Conservation (phyloP, 257 asterid genomes). For the Petunia secreta region DNA sequence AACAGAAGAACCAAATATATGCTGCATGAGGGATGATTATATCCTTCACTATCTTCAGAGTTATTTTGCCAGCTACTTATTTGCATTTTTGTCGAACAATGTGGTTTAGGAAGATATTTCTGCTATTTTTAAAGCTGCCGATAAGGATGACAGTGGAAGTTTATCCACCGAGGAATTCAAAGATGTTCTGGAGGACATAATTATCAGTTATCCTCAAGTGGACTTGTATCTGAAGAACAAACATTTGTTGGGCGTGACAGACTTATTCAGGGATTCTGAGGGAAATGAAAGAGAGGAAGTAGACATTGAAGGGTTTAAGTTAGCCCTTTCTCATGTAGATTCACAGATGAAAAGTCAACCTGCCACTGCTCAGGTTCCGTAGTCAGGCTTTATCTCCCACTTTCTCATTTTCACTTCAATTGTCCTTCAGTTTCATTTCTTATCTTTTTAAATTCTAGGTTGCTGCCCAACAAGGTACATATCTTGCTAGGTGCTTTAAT, state of each 20-base stretch:
- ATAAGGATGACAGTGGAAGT: constrained; percentile 83
- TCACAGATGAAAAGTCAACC: constrained; percentile 89
- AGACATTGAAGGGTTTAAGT: constrained; percentile 73
- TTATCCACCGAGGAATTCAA: constrained; percentile 77
- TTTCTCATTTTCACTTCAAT: not conserved
- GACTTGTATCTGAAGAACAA: constrained; percentile 70
- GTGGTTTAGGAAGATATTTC: constrained; percentile 72
- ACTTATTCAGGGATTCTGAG: constrained; percentile 65
- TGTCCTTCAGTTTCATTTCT: not conserved
- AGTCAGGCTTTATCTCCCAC: not conserved
- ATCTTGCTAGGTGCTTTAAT: constrained; percentile 91
- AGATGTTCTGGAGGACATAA: constrained; percentile 76
- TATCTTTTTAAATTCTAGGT: constrained; percentile 49
- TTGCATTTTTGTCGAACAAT: not conserved
- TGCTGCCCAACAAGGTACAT: constrained; percentile 95
- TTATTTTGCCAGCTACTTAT: not conserved
- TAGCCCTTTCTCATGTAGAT: constrained; percentile 87
- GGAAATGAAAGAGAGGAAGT: constrained; percentile 78
- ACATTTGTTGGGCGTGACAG: constrained; percentile 54
- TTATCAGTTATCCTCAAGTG: constrained; percentile 91
- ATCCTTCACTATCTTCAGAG: not conserved
- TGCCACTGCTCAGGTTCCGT: constrained; percentile 84
- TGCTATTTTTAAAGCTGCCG: constrained; percentile 80
- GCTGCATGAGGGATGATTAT: constrained; percentile 1
- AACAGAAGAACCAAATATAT: constrained; percentile 9